Evolutionary conservation across 768 basidiomycete genomes (phyloP), one percentile per base, ranked within the genome.

Genomic region (Arthromyces matolae): DNA sequence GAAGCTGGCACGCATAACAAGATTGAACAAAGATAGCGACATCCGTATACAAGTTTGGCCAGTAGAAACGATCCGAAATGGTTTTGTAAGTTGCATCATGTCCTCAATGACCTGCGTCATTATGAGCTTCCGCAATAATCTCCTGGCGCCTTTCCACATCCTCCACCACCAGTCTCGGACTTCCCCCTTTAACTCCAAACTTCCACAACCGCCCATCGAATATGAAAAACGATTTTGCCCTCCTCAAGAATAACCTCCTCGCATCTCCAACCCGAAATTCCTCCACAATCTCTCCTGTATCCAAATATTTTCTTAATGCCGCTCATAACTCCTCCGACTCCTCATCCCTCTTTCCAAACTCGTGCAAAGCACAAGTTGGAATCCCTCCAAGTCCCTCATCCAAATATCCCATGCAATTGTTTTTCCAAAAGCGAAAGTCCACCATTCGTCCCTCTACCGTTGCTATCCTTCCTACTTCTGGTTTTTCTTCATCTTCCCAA

Each of bases 1-100:
- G 50, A 7, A 60, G 45, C 44, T 72, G 69, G 27, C 69, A 72
- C 6, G 56, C 48, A 13, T 62, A 49, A 51, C 70, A 72, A 0
- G 66, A 67, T 1, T 56, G 42, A 0, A 70, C 56, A 34, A 64
- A 67, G 45, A 58, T 67, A 2, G 53, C 33, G 6, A 69, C 37
- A 8, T 66, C 52, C 12, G 58, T 49, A 29, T 60, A 56, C 61
- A 70, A 62, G 43, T 65, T 60, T 0, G 65, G 72, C 71, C 71
- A 71, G 52, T 65, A 70, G 29, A 60, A 66, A 0, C 59, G 50
- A 5, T 69, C 59, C 0, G 25, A 10, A 1, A 69, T 47, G 16
- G 47, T 33, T 6, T 35, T 28, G 45, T 58, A 65, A 0, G 60
- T 61, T 0, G 63, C 48, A 18, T 69, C 61, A 0, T 60, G 45